Percentiles rank a stretch among this genome's conserved stretches.
Evolutionary conservation across 2,329 filamentous ascomycete species (phyloP).

Genomic region (Neofusicoccum umdonicola): DNA sequence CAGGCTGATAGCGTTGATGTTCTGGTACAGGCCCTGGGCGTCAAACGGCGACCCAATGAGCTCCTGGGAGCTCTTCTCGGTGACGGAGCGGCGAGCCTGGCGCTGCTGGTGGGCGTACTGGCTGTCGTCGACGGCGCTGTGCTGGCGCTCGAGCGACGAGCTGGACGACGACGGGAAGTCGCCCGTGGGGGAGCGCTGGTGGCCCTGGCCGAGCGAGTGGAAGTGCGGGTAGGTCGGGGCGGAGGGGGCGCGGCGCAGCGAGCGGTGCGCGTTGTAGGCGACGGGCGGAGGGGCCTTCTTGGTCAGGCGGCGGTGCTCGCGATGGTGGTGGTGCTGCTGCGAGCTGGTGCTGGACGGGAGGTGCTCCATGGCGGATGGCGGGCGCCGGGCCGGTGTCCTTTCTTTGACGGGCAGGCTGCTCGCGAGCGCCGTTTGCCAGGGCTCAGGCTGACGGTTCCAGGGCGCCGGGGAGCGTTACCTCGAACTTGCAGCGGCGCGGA

Average conservation of each 20-base stretch:
- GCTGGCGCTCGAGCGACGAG: conserved; percentile 19
- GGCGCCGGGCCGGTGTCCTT: conserved; percentile 10
- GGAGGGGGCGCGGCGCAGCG: conserved; percentile 26
- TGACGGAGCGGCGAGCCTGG: conserved; percentile 24
- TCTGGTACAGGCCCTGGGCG: conserved; percentile 36
- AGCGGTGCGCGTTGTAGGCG: conserved; percentile 21
- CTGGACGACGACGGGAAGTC: conserved; percentile 17
- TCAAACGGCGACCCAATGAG: conserved; percentile 43
- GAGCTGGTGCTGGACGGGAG: conserved; percentile 5
- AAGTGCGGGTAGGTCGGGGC: conserved; percentile 28
- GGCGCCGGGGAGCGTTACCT: conserved; percentile 15
- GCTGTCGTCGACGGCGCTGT: conserved; percentile 6
- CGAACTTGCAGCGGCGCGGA: conserved; percentile 15
- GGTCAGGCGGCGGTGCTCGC: conserved; percentile 20
- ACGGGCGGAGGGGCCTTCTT: conserved; percentile 25
- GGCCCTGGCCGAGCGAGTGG: conserved; percentile 10
- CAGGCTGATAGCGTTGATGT: conserved; percentile 31
- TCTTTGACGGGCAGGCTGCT: conserved; percentile 8
- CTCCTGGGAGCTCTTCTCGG: conserved; percentile 32
- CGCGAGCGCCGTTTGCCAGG: conserved; percentile 15
- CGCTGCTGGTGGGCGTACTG: conserved; percentile 3
- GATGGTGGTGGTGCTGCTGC: conserved; percentile 14
- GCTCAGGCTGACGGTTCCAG: conserved; percentile 15
- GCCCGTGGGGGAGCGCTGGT: conserved; percentile 20
- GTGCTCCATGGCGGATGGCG: conserved; percentile 16